phyloP scores from a whole-genome alignment of 192 early-diverging fungal genomes.

The Mycoemilia scoparia region DNA sequence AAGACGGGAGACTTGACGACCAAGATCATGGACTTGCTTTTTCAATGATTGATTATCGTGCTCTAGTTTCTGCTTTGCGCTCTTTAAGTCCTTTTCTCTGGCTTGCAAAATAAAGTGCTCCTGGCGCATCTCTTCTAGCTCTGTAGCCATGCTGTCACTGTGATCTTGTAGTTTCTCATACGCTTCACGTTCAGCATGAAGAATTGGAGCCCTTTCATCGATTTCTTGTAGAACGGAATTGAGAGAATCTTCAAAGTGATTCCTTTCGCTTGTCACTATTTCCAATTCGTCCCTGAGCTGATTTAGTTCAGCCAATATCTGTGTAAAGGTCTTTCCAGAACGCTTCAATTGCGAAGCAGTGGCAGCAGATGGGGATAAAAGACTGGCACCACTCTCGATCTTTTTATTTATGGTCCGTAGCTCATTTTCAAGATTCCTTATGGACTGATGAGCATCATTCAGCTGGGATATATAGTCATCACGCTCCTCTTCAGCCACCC shows the following conservation, averaged over 20 bases:
- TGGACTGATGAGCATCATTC: not conserved
- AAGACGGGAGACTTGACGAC: constrained; percentile 33
- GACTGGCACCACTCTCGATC: constrained; percentile 4
- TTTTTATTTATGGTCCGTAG: constrained; percentile 15
- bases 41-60: constrained; percentile 26
- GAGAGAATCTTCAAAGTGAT: constrained; percentile 32
- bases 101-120: constrained; percentile 14
- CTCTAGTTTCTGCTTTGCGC: constrained; percentile 19
- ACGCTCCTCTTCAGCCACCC: constrained; percentile 26
- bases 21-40: constrained; percentile 36
- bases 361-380: constrained; percentile 37
- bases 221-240: constrained; percentile 37
- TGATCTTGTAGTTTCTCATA: constrained; percentile 29
- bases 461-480: constrained; percentile 6
- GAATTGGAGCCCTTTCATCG: constrained; percentile 36
- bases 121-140: constrained; percentile 20
- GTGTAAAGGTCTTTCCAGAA: constrained; percentile 36
- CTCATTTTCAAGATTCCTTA: constrained; percentile 4
- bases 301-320: constrained; percentile 40
- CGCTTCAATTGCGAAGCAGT: constrained; percentile 26
- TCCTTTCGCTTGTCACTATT: constrained; percentile 26
- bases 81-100: constrained; percentile 10
- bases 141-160: constrained; percentile 29
- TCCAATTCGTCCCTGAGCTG: constrained; percentile 31
- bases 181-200: constrained; percentile 37